phyloP scores from a whole-genome alignment of 768 basidiomycete genomes.

The Phaeotremella skinneri region DNA sequence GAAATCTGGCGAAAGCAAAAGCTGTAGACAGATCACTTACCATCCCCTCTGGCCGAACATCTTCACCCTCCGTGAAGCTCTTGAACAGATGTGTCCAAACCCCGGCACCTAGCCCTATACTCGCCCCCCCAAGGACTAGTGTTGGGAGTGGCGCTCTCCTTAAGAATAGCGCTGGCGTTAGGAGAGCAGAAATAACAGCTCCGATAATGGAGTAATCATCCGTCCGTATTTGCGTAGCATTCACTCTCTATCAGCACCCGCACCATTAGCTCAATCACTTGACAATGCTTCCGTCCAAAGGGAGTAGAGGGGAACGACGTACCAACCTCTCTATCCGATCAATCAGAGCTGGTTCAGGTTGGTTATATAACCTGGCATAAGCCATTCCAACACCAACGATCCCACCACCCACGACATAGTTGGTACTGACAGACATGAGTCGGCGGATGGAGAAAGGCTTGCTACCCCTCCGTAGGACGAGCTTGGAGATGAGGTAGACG shows the following conservation, averaged over 20 bases:
- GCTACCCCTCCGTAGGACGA: constrained; percentile 22
- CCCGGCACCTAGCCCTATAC: constrained; percentile 43
- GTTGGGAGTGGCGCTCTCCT: constrained; percentile 38
- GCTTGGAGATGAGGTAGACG: constrained; percentile 33
- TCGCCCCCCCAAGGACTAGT: constrained; percentile 45
- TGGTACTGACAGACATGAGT: constrained; percentile 24
- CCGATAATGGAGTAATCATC: constrained; percentile 51
- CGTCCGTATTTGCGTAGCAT: constrained; percentile 34
- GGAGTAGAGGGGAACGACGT: constrained; percentile 12
- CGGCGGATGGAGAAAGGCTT: constrained; percentile 36
- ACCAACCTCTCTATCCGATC: constrained; percentile 39
- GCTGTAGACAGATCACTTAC: constrained; percentile 21
- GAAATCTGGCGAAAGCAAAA: not conserved
- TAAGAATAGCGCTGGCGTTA: constrained; percentile 46
- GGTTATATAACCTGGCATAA: constrained; percentile 24
- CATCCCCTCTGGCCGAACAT: constrained; percentile 44
- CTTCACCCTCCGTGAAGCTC: constrained; percentile 30
- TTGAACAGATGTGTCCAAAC: constrained; percentile 37
- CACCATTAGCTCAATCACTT: not conserved
- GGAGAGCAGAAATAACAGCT: constrained; percentile 29
- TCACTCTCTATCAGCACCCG: constrained; percentile 22
- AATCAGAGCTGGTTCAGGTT: constrained; percentile 32
- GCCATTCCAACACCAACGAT: constrained; percentile 25
- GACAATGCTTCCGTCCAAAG: not conserved
- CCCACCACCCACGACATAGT: constrained; percentile 28